Conservation (phyloP, 2,329 filamentous ascomycete species). For the Kalmusia sp. region DNA sequence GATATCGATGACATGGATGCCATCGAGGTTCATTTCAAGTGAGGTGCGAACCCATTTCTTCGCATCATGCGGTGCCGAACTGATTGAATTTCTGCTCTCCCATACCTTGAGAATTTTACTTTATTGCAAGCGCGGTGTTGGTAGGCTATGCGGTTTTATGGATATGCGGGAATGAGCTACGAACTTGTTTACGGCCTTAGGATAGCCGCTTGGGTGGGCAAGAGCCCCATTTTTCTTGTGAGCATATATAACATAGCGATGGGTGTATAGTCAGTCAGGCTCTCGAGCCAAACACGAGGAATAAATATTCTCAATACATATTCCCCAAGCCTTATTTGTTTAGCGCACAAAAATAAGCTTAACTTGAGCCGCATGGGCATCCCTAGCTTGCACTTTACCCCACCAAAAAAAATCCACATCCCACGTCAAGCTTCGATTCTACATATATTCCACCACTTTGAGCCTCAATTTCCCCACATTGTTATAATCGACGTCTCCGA, state of each 20-base stretch:
- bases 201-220: not conserved
- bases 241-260: no score
- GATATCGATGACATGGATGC: constrained; percentile 48
- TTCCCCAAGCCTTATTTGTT: no score
- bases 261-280: no score
- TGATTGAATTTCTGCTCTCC: not conserved
- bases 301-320: no score
- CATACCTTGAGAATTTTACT: not conserved
- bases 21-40: constrained; percentile 46
- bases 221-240: no score
- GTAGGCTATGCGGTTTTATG: constrained; percentile 7
- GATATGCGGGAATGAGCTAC: constrained; percentile 1
- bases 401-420: constrained; percentile 14
- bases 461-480: not conserved
- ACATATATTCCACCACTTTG: not conserved
- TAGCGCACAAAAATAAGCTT: constrained; percentile 18
- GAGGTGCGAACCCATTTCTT: no score
- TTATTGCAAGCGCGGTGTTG: constrained; percentile 17
- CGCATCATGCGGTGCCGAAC: no score
- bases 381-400: constrained; percentile 8
- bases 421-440: not conserved
- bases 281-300: no score
- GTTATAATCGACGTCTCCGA: no score
- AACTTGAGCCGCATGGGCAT: constrained; percentile 21
- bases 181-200: not conserved